Evolutionary conservation across 805 yeast species (phyloP).

Genomic region (Sugiyamaella smithiae): DNA sequence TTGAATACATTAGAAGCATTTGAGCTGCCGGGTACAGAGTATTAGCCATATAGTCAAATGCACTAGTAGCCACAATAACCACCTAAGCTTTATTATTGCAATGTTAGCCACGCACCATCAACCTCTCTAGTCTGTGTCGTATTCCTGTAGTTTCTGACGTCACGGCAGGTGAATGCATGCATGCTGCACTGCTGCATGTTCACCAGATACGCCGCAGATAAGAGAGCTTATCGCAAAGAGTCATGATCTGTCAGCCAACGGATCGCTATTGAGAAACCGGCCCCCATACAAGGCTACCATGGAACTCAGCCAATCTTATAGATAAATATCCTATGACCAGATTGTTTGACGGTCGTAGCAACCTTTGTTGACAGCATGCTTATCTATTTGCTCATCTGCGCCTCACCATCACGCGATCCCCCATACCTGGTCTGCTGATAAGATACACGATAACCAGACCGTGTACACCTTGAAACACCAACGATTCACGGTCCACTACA

Average conservation of each 20-base stretch:
- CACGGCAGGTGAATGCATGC: too few species aligned
- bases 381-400: slow-evolving; percentile 2
- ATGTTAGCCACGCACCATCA: too few species aligned
- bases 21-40: slow-evolving; percentile 26
- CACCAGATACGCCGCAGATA: neutral
- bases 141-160: too few species aligned
- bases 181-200: too few species aligned
- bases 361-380: neutral
- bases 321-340: neutral
- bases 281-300: neutral
- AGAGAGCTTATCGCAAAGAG: neutral
- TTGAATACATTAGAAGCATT: slow-evolving; percentile 27
- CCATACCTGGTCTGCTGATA: neutral
- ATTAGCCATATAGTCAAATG: too few species aligned
- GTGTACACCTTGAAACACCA: too few species aligned
- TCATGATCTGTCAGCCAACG: too few species aligned
- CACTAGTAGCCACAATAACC: too few species aligned
- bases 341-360: neutral
- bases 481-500: neutral
- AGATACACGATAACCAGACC: neutral
- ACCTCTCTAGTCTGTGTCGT: too few species aligned
- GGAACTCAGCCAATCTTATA: neutral
- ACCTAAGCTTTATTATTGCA: too few species aligned
- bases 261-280: too few species aligned
- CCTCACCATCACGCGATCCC: slow-evolving; percentile 4